These are phyloP conservation scores for Cordyceps fumosorosea DNA, from an alignment of 2,329 filamentous ascomycete species.

Conservation along the genomic window DNA sequence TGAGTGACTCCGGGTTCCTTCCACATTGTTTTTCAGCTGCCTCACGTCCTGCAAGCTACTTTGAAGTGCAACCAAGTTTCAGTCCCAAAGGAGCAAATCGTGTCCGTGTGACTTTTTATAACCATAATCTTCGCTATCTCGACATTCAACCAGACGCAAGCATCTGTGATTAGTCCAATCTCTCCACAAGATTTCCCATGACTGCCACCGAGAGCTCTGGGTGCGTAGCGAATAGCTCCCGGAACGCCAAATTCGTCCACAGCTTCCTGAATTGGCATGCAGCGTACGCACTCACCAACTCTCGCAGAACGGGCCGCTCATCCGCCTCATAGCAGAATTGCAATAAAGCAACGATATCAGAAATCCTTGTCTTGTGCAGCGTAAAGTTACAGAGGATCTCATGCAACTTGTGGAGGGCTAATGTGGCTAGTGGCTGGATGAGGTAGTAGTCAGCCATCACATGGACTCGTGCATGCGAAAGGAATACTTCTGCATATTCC, in stretches of 20 bases:
- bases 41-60: no score
- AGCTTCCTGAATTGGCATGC: neutral
- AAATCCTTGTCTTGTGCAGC: neutral
- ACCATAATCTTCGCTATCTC: neutral
- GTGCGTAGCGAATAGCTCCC: neutral
- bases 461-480: slow-evolving; percentile 14
- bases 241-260: neutral
- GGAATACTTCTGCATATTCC: slow-evolving; percentile 5
- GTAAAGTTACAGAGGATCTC: neutral
- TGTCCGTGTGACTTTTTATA: neutral
- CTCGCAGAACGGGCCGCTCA: neutral
- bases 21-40: no score
- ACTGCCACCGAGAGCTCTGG: neutral
- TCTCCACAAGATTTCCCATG: neutral
- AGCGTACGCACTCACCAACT: neutral
- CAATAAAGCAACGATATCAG: neutral
- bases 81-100: no score
- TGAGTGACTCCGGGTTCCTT: no score
- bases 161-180: neutral
- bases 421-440: slow-evolving; percentile 7
- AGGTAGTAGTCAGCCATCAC: slow-evolving; percentile 15
- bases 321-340: neutral
- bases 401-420: slow-evolving; percentile 13
- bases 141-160: neutral
- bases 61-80: no score